These are phyloP conservation scores for Scytalidium sp. DNA, from an alignment of 2,329 filamentous ascomycete genomes.

Conservation along the genomic window DNA sequence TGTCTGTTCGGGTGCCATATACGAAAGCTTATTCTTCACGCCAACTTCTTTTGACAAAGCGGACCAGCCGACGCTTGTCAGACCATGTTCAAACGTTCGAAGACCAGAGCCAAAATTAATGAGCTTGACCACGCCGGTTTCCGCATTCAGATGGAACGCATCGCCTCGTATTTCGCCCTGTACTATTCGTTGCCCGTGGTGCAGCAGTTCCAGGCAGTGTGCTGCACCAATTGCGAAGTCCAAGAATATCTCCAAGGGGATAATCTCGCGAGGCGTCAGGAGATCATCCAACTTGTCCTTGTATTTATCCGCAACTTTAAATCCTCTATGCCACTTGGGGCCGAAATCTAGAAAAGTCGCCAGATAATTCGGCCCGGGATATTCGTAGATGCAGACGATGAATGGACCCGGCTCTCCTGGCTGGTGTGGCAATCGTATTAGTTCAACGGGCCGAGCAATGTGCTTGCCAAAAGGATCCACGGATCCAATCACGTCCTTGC, in stretches of 20 bases:
- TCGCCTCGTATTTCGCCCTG: constrained; percentile 91
- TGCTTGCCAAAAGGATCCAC: constrained; percentile 72
- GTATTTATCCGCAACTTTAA: constrained; percentile 46
- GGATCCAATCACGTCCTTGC: constrained; percentile 66
- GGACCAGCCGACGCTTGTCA: constrained; percentile 84
- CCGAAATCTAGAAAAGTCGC: constrained; percentile 72
- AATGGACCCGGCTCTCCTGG: constrained; percentile 69
- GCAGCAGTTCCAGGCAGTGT: constrained; percentile 84
- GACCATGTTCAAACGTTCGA: constrained; percentile 84
- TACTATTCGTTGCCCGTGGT: constrained; percentile 81
- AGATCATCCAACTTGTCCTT: constrained; percentile 29
- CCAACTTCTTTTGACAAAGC: constrained; percentile 78
- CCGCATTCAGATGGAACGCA: constrained; percentile 80
- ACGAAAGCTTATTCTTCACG: constrained; percentile 84
- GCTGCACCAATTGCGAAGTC: constrained; percentile 89
- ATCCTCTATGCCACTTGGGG: constrained; percentile 64
- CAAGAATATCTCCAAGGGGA: constrained; percentile 74
- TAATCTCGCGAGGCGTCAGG: constrained; percentile 52
- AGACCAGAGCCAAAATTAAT: constrained; percentile 84
- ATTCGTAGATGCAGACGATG: constrained; percentile 77
- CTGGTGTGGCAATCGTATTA: constrained; percentile 67
- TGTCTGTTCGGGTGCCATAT: constrained; percentile 92
- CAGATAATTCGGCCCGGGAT: constrained; percentile 72
- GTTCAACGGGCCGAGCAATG: constrained; percentile 77
- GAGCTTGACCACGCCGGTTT: constrained; percentile 71